Evolutionary conservation across 495 filamentous ascomycete species (phyloP).

Genomic region (Tuber brumale): DNA sequence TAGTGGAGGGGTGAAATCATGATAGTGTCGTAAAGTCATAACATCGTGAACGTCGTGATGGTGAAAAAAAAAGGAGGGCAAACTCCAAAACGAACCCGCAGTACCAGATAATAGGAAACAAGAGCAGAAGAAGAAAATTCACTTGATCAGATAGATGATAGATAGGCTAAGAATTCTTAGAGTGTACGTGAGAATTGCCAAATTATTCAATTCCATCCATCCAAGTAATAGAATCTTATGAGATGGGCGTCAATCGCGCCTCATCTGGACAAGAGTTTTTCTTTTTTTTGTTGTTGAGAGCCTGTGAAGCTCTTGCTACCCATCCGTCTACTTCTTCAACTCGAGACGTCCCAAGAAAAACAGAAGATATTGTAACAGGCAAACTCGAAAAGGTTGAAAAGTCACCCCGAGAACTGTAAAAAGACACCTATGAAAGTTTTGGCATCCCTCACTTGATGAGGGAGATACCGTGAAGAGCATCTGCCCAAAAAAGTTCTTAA

Average conservation of each 20-base stretch:
- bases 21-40: background rate
- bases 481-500: background rate
- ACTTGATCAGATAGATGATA: background rate
- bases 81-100: background rate
- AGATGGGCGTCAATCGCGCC: background rate
- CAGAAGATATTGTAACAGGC: background rate
- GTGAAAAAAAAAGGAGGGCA: background rate
- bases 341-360: background rate
- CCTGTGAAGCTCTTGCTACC: background rate
- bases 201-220: slow-evolving; percentile 4
- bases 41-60: background rate
- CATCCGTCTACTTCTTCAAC: background rate
- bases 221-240: background rate
- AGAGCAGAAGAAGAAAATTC: background rate
- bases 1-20: background rate
- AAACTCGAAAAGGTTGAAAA: background rate
- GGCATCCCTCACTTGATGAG: background rate
- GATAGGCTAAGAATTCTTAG: slow-evolving; percentile 1
- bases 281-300: background rate
- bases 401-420: background rate
- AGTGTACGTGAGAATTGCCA: background rate
- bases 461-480: background rate
- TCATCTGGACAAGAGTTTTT: background rate
- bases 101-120: background rate
- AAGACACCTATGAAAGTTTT: background rate